Base-by-base conservation (phyloP, 2,329 filamentous ascomycete species). In the Penicillium crustosum region DNA sequence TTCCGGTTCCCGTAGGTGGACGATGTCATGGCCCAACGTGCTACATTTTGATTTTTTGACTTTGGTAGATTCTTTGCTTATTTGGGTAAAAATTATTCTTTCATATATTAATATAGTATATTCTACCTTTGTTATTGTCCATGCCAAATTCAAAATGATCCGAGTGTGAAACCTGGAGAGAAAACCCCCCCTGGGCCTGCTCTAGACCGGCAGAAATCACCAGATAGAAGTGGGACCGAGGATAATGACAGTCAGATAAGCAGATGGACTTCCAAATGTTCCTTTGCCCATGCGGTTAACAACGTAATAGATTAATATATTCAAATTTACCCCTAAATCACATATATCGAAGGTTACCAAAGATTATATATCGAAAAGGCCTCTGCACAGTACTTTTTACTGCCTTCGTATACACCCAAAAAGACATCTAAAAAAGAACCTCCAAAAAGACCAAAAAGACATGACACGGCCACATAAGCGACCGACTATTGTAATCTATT, bases 11-110 rank as follows among this genome's bases (percentile, higher is more conserved):
- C 50, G 29, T 44, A 25, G 38, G 49, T 53, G 39, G 39, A 53
- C 49, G 55, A 57, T 57, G 55, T 57, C 55, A 57, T 57, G 55
- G 49, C 55, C 55, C 55, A 48, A 57, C 49, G 10, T 56, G 21
- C 44, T 33, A 42, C 29, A n/a, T 29, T 29, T 53, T 42, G n/a
- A 13, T n/a, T 36, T 53, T 8, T 9, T 8, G n/a, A 10, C 8
- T 38, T 52, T 38, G 17, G 12, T 13, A 41, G 27, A 23, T 17
- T 23, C 21, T 36, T n/a, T 15, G 6, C n/a, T 42, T 36, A 31
- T 29, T 35, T 33, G 29, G 13, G 15, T 29, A 2, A 1, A 17
- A 17, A 17, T 12, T 21, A 15, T 23, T 25, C 27, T 41, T 19
- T 12, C 3, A 19, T 36, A 13, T 27, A 7, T 27, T 13, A n/a